Evolutionary conservation across 208 protist genomes (phyloP).

Genomic region (Naegleria lovaniensis): DNA sequence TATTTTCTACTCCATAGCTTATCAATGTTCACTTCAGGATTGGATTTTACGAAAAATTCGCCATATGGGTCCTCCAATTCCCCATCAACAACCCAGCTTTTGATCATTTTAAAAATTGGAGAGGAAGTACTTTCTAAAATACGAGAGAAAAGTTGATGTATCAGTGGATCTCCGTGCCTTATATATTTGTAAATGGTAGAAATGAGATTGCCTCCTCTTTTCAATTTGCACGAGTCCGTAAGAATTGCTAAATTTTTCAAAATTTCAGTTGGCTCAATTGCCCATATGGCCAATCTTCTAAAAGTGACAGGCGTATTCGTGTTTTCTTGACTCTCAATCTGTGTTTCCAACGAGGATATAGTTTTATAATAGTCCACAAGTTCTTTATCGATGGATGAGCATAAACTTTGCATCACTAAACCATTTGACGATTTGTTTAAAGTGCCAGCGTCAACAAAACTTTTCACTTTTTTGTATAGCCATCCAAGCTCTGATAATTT

Average conservation of each 20-base stretch:
- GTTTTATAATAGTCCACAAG: conserved; percentile 49
- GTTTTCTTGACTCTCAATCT: conserved; percentile 25
- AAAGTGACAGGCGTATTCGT: conserved; percentile 32
- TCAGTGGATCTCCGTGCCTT: conserved; percentile 38
- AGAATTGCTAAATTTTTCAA: conserved; percentile 36
- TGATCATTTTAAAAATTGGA: conserved; percentile 51
- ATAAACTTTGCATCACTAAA: conserved; percentile 41
- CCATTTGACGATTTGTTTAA: conserved; percentile 9
- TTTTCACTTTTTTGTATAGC: conserved; percentile 42
- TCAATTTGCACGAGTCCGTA: not conserved
- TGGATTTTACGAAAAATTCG: conserved; percentile 58
- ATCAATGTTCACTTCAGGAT: conserved; percentile 22
- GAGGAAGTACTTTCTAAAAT: conserved; percentile 34
- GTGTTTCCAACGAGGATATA: conserved; percentile 46
- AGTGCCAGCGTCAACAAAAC: conserved; percentile 23
- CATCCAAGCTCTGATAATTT: conserved; percentile 45
- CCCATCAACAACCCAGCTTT: conserved; percentile 51
- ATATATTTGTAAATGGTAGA: conserved; percentile 28
- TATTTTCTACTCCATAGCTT: conserved; percentile 36
- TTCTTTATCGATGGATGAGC: conserved; percentile 43
- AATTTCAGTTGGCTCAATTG: conserved; percentile 38
- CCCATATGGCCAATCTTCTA: conserved; percentile 43
- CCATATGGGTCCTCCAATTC: conserved; percentile 52
- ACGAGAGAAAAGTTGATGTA: conserved; percentile 18
- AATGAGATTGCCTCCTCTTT: conserved; percentile 29